Evolutionary conservation across 768 basidiomycete genomes (phyloP).

Genomic region (Boletus vermiculosoides): DNA sequence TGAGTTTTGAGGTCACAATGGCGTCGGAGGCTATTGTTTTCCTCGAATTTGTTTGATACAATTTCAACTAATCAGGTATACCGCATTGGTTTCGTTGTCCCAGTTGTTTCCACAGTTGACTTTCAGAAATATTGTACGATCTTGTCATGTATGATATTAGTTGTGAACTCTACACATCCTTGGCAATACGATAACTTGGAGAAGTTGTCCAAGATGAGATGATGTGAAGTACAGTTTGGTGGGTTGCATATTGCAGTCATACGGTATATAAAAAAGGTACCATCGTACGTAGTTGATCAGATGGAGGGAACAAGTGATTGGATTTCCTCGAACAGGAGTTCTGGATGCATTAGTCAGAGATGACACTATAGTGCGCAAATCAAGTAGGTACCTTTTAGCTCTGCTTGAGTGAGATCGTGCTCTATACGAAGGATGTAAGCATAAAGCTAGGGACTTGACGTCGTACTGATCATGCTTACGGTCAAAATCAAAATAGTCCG

Average conservation of each 20-base stretch:
- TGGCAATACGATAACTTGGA: slow-evolving; percentile 1
- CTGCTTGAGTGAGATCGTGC: slow-evolving; percentile 67
- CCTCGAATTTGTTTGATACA: slow-evolving; percentile 5
- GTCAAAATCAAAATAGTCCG: slow-evolving; percentile 91
- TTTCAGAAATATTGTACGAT: slow-evolving; percentile 15
- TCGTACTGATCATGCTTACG: slow-evolving; percentile 40
- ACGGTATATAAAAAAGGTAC: background rate
- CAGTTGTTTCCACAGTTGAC: background rate
- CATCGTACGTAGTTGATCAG: slow-evolving; percentile 27
- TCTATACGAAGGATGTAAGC: slow-evolving; percentile 35
- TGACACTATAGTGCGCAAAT: background rate
- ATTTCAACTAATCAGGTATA: slow-evolving; percentile 5
- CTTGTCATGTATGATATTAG: slow-evolving; percentile 21
- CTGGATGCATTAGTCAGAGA: slow-evolving; percentile 28
- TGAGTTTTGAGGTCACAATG: slow-evolving; percentile 17
- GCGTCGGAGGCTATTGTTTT: slow-evolving; percentile 1
- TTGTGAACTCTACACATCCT: slow-evolving; percentile 4
- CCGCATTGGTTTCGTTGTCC: background rate
- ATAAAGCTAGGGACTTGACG: background rate
- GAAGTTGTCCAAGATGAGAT: background rate
- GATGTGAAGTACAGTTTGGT: background rate
- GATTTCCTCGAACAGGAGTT: slow-evolving; percentile 82
- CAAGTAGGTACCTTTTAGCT: slow-evolving; percentile 53
- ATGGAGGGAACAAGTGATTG: slow-evolving; percentile 69
- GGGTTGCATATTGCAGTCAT: background rate